These are phyloP conservation scores for Dactylorhiza incarnata DNA, from an alignment of 106 monocot species.

Conservation along the genomic window DNA sequence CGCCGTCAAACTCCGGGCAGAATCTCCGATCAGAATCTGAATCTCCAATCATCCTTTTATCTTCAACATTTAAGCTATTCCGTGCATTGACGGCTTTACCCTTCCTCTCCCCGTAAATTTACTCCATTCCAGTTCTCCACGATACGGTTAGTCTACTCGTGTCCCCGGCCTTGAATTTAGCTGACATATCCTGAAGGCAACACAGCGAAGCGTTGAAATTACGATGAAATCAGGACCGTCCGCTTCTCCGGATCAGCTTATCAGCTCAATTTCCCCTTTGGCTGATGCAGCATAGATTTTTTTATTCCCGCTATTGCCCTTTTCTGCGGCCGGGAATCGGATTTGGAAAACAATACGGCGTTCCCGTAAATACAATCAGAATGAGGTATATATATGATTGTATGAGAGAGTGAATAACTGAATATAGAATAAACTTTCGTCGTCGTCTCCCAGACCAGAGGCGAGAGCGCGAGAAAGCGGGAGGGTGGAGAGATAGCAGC, in stretches of 20 bases:
- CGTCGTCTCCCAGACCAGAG: not conserved
- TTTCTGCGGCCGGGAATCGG: not conserved
- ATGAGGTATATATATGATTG: not conserved
- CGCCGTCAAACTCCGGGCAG: no score
- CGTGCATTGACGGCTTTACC: not conserved
- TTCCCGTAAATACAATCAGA: not conserved
- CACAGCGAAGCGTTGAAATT: not conserved
- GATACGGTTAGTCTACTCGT: not conserved
- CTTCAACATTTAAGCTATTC: not conserved
- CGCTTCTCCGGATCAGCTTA: not conserved
- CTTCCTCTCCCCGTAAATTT: not conserved
- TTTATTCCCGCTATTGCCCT: not conserved
- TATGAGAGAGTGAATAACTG: no score
- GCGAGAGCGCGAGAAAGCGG: not conserved
- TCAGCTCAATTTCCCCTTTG: no score
- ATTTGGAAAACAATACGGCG: not conserved
- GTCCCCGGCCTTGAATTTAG: not conserved
- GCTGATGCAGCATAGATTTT: not conserved
- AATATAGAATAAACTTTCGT: not conserved
- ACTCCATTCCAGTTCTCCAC: not conserved
- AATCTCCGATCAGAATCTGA: no score
- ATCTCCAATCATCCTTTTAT: not conserved
- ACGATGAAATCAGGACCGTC: not conserved
- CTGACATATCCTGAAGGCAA: not conserved
- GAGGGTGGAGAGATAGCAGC: not conserved